Evolutionary conservation across 164 flowering plant species (phyloP).

Genomic region (grape (Vitis vinifera)): DNA sequence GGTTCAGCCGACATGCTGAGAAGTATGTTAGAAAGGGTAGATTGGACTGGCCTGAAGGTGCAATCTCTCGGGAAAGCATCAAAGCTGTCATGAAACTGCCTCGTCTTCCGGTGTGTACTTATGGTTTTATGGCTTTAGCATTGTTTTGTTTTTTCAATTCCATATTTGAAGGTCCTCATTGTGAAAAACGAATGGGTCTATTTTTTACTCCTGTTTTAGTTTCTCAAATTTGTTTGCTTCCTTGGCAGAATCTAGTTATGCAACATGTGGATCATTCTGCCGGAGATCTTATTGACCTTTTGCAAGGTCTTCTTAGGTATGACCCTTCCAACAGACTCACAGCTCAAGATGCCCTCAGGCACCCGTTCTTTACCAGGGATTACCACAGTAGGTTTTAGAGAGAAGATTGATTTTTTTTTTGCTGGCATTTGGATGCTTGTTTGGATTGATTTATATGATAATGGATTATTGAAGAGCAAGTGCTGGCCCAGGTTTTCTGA

Average conservation of each 20-base stretch:
- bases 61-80: slow-evolving; percentile 71
- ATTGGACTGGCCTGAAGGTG: slow-evolving; percentile 77
- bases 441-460: neutral
- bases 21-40: slow-evolving; percentile 66
- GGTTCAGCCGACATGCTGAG: slow-evolving; percentile 58
- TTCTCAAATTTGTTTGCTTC: neutral
- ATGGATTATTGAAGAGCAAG: neutral
- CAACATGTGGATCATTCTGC: slow-evolving; percentile 73
- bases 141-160: neutral
- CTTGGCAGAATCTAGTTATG: slow-evolving; percentile 57
- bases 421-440: neutral
- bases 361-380: slow-evolving; percentile 63
- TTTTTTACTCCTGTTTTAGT: neutral
- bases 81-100: slow-evolving; percentile 61
- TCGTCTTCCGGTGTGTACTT: slow-evolving; percentile 53
- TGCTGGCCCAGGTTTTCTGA: neutral
- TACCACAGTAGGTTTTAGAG: slow-evolving; percentile 28
- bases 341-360: slow-evolving; percentile 66
- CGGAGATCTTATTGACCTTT: slow-evolving; percentile 56
- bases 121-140: neutral
- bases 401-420: neutral
- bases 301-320: slow-evolving; percentile 68
- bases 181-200: neutral
- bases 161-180: too few relatives aligned
- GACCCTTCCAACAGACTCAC: slow-evolving; percentile 59